Evolutionary conservation across 257 asterid genomes (phyloP).

Genomic region (Marsdenia floribunda): DNA sequence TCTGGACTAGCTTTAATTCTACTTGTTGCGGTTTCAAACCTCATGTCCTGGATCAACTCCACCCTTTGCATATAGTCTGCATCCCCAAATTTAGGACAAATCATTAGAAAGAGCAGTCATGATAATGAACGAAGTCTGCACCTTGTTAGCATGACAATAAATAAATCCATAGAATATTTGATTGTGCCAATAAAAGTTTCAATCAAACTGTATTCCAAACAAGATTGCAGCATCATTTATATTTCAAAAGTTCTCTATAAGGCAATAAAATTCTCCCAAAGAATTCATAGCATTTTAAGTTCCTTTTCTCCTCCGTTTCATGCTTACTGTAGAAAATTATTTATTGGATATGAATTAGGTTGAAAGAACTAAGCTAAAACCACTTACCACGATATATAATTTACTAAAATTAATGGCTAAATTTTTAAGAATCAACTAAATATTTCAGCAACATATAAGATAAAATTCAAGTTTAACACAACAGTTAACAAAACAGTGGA

Average conservation of each 20-base stretch:
- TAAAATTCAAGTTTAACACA: background rate
- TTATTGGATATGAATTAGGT: background rate
- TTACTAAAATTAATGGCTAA: background rate
- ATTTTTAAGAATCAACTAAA: background rate
- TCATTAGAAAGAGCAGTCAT: slow-evolving; percentile 5
- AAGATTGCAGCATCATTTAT: background rate
- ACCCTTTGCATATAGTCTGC: slow-evolving; percentile 75
- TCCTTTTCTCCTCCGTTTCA: background rate
- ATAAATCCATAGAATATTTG: background rate
- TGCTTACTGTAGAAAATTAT: background rate
- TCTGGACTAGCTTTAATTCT: slow-evolving; percentile 80
- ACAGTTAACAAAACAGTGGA: background rate
- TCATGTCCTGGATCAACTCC: slow-evolving; percentile 84
- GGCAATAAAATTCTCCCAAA: background rate
- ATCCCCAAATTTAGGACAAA: slow-evolving; percentile 12
- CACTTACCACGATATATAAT: background rate
- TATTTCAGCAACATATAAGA: background rate
- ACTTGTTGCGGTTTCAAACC: slow-evolving; percentile 81
- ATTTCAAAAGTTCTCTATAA: background rate
- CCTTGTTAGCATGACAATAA: background rate
- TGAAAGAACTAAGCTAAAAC: background rate
- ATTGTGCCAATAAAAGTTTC: background rate
- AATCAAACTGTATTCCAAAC: background rate
- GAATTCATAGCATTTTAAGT: background rate
- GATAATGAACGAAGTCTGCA: background rate